Conservation (phyloP, 1,139 yeast species). For the Yamadazyma diddensiae region DNA sequence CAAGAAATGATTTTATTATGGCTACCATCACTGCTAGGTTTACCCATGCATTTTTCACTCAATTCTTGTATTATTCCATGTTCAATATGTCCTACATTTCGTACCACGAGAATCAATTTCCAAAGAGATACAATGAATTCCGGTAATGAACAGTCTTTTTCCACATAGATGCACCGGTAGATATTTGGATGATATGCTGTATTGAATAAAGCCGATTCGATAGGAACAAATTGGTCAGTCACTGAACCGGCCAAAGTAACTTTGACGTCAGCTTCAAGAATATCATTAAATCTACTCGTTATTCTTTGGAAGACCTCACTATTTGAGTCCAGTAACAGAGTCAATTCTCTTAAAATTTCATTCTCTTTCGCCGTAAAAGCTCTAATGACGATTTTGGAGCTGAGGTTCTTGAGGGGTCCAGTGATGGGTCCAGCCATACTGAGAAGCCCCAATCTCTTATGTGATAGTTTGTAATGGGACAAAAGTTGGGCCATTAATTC, state of each 20-base stretch:
- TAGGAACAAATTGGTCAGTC: constrained; percentile 82
- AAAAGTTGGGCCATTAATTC: constrained; percentile 36
- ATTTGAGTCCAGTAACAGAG: constrained; percentile 42
- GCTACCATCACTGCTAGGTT: constrained; percentile 23
- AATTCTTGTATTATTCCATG: constrained; percentile 31
- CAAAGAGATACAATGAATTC: constrained; percentile 30
- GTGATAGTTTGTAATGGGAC: constrained; percentile 9
- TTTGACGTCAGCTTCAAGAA: constrained; percentile 44
- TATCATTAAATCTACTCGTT: constrained; percentile 22
- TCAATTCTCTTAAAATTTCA: constrained; percentile 46
- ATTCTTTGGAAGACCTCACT: constrained; percentile 30
- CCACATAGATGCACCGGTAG: constrained; percentile 37
- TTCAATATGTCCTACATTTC: constrained; percentile 37
- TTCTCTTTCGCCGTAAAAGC: constrained; percentile 47
- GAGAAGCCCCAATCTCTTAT: constrained; percentile 36
- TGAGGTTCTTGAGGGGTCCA: constrained; percentile 46
- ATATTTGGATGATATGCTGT: constrained; percentile 54
- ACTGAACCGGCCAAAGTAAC: constrained; percentile 47
- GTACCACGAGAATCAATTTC: constrained; percentile 31
- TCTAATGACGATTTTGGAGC: constrained; percentile 44
- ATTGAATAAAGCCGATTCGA: constrained; percentile 43
- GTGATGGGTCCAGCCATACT: constrained; percentile 44
- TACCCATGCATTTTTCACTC: constrained; percentile 29
- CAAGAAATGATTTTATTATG: constrained; percentile 28
- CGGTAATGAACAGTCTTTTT: constrained; percentile 25